phyloP scores from a whole-genome alignment of 2,329 filamentous ascomycete genomes.

The Scytalidium lignicola region DNA sequence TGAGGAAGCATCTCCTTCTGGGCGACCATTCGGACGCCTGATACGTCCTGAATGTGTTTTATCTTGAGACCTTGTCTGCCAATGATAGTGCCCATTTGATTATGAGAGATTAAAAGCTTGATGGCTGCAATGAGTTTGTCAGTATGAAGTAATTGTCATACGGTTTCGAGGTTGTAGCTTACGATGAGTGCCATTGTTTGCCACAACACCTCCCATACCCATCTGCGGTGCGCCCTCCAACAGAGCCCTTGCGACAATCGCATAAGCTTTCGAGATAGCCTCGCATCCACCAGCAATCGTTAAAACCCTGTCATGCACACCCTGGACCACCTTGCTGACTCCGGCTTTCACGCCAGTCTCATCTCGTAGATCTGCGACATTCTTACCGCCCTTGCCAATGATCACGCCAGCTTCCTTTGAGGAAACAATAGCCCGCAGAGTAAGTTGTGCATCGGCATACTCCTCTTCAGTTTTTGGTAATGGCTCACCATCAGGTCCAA shows the following conservation, averaged over 20 bases:
- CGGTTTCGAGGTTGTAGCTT: constrained; percentile 38
- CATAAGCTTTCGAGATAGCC: constrained; percentile 85
- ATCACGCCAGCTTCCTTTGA: constrained; percentile 99
- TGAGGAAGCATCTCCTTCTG: constrained; percentile 99
- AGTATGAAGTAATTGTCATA: neutral
- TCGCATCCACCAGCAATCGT: constrained; percentile 90
- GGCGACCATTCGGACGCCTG: constrained; percentile 96
- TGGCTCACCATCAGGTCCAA: constrained; percentile 70
- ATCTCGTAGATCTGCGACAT: constrained; percentile 92
- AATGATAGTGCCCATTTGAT: constrained; percentile 99
- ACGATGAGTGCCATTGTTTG: constrained; percentile 92
- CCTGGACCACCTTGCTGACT: constrained; percentile 97
- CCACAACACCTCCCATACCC: constrained; percentile 89
- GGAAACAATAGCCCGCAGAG: constrained; percentile 93
- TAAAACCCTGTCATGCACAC: constrained; percentile 93
- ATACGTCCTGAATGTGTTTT: constrained; percentile 97
- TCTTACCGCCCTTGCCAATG: constrained; percentile 98
- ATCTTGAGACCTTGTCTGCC: constrained; percentile 95
- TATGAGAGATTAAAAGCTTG: constrained; percentile 97
- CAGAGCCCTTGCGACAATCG: constrained; percentile 84
- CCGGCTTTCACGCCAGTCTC: constrained; percentile 97
- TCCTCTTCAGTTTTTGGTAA: constrained; percentile 93
- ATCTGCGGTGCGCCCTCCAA: constrained; percentile 90
- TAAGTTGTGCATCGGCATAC: constrained; percentile 88
- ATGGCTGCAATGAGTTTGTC: constrained; percentile 58